Base-by-base conservation (phyloP, 768 basidiomycete genomes). In the Tricholoma terreum region DNA sequence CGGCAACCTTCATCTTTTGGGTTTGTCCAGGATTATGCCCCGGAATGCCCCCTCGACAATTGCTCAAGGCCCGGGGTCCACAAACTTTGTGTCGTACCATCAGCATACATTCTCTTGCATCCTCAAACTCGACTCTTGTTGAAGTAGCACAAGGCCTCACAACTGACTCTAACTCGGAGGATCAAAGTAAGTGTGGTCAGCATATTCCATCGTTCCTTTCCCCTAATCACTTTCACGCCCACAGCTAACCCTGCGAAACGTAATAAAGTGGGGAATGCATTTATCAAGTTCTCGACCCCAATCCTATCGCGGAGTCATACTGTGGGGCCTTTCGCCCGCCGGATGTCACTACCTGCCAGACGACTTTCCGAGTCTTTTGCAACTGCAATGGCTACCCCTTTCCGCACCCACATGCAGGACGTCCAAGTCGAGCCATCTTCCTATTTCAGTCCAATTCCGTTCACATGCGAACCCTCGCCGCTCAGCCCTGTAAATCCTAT, bases 1-100 rank as follows among this genome's bases (percentile, higher is more conserved):
- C 35, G 24, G 50, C 34, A 22, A 52, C 22, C n/a, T 52, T 52
- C 34, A n/a, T 52, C 34, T 27, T 52, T 36, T 52, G 50, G 50
- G 14, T 22, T 35, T 52, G 24, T 27, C 50, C 50, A 17, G 15
- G 33, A 10, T 36, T 52, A 46, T 17, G 19, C 27, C 54, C 54
- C 6, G 36, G 27, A 24, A 55, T 55, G 54, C 54, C 45, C 21
- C 27, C 42, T 19, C 54, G 43, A 24, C 30, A 49, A 21, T 10
- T 55, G 8, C 6, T n/a, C 9, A 48, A 46, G 12, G 35, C 6
- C 31, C 24, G n/a, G n/a, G n/a, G n/a, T n/a, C n/a, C n/a, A n/a
- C n/a, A n/a, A n/a, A 11, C n/a, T 7, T 21, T 35, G 19, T 22
- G 24, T 9, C 45, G 54, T 6, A 46, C 45, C 17, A 8, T 35